Evolutionary conservation across 768 basidiomycete species (phyloP).

Genomic region (Mycena rebaudengoi): DNA sequence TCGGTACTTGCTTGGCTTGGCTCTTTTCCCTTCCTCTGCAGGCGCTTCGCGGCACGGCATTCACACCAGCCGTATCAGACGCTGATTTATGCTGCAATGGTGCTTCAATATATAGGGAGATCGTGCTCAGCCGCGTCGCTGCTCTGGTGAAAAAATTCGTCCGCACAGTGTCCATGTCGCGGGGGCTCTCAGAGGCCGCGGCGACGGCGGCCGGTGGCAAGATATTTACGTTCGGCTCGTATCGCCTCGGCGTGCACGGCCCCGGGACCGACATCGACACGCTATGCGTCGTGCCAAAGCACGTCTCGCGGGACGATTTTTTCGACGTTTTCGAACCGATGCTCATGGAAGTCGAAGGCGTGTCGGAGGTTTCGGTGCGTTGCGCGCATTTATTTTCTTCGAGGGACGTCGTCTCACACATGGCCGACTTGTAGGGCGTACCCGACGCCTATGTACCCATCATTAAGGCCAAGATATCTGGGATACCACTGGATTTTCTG

Average conservation of each 20-base stretch:
- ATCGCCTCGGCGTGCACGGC: slow-evolving; percentile 96
- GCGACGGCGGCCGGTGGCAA: slow-evolving; percentile 94
- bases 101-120: slow-evolving; percentile 74
- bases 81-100: slow-evolving; percentile 24
- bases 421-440: slow-evolving; percentile 79
- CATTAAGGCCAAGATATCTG: slow-evolving; percentile 89
- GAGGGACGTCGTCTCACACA: neutral
- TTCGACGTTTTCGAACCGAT: slow-evolving; percentile 91
- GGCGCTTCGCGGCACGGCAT: neutral
- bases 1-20: neutral
- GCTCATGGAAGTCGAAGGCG: slow-evolving; percentile 85
- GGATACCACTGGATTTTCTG: slow-evolving; percentile 92
- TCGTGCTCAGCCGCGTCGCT: slow-evolving; percentile 89
- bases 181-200: slow-evolving; percentile 87
- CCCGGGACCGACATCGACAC: slow-evolving; percentile 98
- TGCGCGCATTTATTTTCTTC: neutral
- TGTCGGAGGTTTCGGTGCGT: slow-evolving; percentile 89
- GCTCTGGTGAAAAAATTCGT: slow-evolving; percentile 95
- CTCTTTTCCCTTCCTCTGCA: slow-evolving; percentile 7
- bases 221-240: slow-evolving; percentile 99
- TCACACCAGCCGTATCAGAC: slow-evolving; percentile 2
- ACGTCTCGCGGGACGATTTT: slow-evolving; percentile 95
- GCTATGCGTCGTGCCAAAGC: slow-evolving; percentile 96
- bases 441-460: slow-evolving; percentile 97
- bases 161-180: slow-evolving; percentile 75